Evolutionary conservation across 2,329 filamentous ascomycete genomes (phyloP), one percentile per base, ranked within the genome.

Genomic region (Penicillium italicum): DNA sequence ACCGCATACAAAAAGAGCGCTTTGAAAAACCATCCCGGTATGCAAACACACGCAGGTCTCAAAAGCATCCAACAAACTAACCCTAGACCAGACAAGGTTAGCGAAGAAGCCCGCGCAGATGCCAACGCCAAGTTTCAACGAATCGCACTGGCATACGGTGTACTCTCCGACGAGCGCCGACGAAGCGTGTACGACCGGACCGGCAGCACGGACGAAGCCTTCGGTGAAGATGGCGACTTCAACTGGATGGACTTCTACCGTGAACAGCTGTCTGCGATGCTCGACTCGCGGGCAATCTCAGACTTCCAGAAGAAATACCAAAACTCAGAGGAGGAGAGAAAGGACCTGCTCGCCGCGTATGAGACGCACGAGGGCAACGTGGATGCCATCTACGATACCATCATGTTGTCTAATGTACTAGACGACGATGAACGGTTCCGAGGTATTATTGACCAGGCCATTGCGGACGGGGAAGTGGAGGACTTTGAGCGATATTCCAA

Each of bases 221-320:
- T 96, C 22, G 82, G 81, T 31, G 75, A 80, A 49, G 88, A 91
- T 69, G 82, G 84, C 4, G 89, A 87, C 51, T 99, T 97, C 77
- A 84, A 90, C 78, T 99, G 94, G 94, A 80, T 84, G 51, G 87
- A 89, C 45, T 99, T 91, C 78, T 99, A 95, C 79, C 85, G 86
- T 52, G 85, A 88, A 61, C 91, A 96, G 66, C 96, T 87, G 72
- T 84, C 83, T 47, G 87, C 92, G 54, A 81, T 90, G 26, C 80
- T 99, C 48, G 91, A 85, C 18, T 77, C 81, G 3, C 85, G 90
- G 57, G 84, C 85, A 4, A 93, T 99, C 63, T 81, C 87, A 53
- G 83, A 85, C 53, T 90, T 97, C 67, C 84, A 89, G 56, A 77
- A 80, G 30, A 80, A 87, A 61, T 99, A 97, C 79, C 91, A 93